Base-by-base conservation (phyloP, 805 yeast species). In the Kodamaea lidongshanica region DNA sequence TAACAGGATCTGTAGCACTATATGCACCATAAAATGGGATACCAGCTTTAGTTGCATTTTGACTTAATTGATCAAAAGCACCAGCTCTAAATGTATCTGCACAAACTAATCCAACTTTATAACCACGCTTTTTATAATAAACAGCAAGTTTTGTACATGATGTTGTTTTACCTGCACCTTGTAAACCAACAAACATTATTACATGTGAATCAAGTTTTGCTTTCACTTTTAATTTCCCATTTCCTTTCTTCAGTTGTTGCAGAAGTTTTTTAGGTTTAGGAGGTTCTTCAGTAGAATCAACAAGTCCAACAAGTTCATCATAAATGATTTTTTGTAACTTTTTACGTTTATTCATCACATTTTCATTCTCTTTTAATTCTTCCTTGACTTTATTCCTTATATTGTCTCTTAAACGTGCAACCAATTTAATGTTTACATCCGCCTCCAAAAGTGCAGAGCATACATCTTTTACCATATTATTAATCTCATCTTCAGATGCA, bases 71-170 rank as follows among this genome's bases (percentile, higher is more conserved):
- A 61, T 89, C 98, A 65, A 89, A 89, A 2, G 98, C 98, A 70
- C 98, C 98, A 20, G 98, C 98, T 70, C 98, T 79, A 70, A 89
- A 92, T 17, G 98, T 92, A 66, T 92, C 98, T 2, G 98, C 98
- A 74, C 98, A 92, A 15, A 92, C 97, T 52, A 92, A 67, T 31
- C 97, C 97, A 27, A 86, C 95, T 54, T 87, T 88, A 60, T 79
- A 86, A 3, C 96, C 96, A 50, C 96, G 70, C 50, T 88, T 75
- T 50, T 87, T 89, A 54, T 92, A 92, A 54, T 84, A 88, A 2
- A 86, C 94, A 0, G 98, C 98, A 46, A 89, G 67, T 48, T 92
- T 92, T 2, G 98, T 92, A 75, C 96, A 88, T 2, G 96, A 79
- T 0, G 98, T 92, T 18, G 98, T 92, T 56, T 92, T 92, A 71